Evolutionary conservation across 225 moss, liverwort and hornwort genomes (phyloP), one percentile per base, ranked within the genome.

Genomic region (Ulota crispa): DNA sequence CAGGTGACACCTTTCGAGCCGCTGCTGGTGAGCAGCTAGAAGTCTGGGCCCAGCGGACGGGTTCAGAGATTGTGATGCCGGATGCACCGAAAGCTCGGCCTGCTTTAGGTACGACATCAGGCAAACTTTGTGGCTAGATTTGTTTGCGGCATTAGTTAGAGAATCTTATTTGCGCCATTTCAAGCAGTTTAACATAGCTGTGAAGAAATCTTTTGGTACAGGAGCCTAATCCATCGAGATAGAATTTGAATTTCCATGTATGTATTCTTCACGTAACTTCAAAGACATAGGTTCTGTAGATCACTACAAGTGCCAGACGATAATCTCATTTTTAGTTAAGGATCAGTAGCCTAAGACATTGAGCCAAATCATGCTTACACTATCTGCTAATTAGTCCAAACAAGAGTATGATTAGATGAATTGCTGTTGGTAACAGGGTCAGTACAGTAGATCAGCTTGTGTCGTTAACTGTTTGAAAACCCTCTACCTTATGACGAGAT

Each of bases 1-100:
- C 97, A 87, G 97, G 97, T 88, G 95, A 98, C 83, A 98, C 97
- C 59, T 98, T 98, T 73, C 92, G 97, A 85, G 95, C 95, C 62
- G 95, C 95, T 73, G 97, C 95, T 78, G 81, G 89, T 68, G 98
- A 98, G 82, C 98, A 98, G 85, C 87, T 98, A 76, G 95, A 95
- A 83, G 81, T 98, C 78, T 98, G 98, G 98, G 98, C 98, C 41
- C 85, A 92, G 73, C 88, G 95, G 81, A 95, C 95, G 66, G 89
- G 88, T 81, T 94, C 94, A 79, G 95, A 94, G 81, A 98, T 98
- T 76, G 93, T 91, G 67, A 79, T 95, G 82, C 92, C 92, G 42
- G 92, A 92, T 45, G 93, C 83, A 47, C 85, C 83, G 37, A 98
- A 92, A 83, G 80, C 87, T 61, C 95, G 93, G 72, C 95, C 98